These are phyloP conservation scores for Telopea speciosissima DNA, from an alignment of 177 flowering plant species.

Conservation along the genomic window DNA sequence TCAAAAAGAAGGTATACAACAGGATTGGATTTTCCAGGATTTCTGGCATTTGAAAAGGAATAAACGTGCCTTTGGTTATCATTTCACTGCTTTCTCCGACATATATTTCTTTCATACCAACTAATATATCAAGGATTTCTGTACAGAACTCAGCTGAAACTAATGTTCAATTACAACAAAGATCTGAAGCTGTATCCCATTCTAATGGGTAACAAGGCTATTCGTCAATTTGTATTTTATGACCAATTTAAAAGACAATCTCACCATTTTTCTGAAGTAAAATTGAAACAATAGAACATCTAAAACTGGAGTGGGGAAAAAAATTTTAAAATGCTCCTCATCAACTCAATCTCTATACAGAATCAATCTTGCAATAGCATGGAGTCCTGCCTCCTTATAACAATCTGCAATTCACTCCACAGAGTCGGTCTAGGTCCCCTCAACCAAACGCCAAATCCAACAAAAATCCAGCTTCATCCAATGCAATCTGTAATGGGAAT, in stretches of 20 bases:
- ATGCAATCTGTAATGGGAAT: slow-evolving; percentile 45
- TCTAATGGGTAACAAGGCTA: background rate
- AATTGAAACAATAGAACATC: background rate
- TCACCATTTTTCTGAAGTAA: background rate
- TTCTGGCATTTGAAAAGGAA: too few species aligned
- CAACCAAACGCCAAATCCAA: slow-evolving; percentile 85
- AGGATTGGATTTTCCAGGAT: too few species aligned
- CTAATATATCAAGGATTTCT: background rate
- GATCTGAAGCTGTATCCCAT: background rate
- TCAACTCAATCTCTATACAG: slow-evolving; percentile 41
- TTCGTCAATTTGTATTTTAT: background rate
- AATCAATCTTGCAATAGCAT: slow-evolving; percentile 61
- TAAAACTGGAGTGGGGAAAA: background rate
- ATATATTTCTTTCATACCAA: too few species aligned
- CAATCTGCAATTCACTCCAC: slow-evolving; percentile 65
- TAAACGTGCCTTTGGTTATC: too few species aligned
- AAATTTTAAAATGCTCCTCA: background rate
- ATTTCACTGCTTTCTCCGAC: too few species aligned
- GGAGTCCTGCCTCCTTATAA: slow-evolving; percentile 69
- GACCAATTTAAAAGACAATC: background rate
- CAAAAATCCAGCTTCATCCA: slow-evolving; percentile 94
- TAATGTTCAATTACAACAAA: background rate
- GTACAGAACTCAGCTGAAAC: background rate
- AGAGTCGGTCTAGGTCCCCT: slow-evolving; percentile 70
- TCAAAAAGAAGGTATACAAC: too few species aligned